Base-by-base conservation (phyloP, 805 yeast species). In the Kuraishia capsulata region DNA sequence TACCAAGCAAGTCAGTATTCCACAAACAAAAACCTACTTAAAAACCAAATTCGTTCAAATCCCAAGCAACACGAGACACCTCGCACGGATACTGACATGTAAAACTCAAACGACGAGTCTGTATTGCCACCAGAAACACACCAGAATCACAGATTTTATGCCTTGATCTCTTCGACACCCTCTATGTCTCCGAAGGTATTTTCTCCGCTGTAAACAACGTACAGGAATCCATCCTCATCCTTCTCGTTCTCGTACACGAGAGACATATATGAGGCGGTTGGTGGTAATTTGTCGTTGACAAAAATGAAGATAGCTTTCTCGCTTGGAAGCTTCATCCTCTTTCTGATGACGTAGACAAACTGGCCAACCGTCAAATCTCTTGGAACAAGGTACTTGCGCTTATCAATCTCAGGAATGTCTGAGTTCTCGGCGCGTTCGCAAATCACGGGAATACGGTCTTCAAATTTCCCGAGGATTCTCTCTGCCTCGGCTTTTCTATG, bases 271-370 rank as follows among this genome's bases (percentile, higher is more conserved):
- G 97, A 95, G 17, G 97, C 97, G 3, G 98, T 92, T 35, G 97
- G 97, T 9, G 98, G 98, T 50, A 92, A 73, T 41, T 92, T 88
- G 59, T 92, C 98, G 57, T 92, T 90, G 46, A 92, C 96, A 60
- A 92, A 92, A 48, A 92, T 88, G 63, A 92, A 92, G 47, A 92
- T 90, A 33, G 98, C 98, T 79, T 90, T 89, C 62, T 92, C 98
- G 21, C 96, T 84, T 35, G 96, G 96, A 46, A 92, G 73, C 69
- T 84, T 84, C 61, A 92, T 89, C 61, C 98, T 81, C 66, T 90
- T 89, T 64, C 98, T 81, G 51, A 92, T 87, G 44, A 92, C 98
- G 56, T 92, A 92, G 33, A 92, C 98, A 65, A 92, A 90, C 63
- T 92, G 98, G 32, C 98, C 98, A 42, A 92, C 96, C 0, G 97